phyloP scores from a whole-genome alignment of 352 stramenopile species.

The Pythium brassicae region DNA sequence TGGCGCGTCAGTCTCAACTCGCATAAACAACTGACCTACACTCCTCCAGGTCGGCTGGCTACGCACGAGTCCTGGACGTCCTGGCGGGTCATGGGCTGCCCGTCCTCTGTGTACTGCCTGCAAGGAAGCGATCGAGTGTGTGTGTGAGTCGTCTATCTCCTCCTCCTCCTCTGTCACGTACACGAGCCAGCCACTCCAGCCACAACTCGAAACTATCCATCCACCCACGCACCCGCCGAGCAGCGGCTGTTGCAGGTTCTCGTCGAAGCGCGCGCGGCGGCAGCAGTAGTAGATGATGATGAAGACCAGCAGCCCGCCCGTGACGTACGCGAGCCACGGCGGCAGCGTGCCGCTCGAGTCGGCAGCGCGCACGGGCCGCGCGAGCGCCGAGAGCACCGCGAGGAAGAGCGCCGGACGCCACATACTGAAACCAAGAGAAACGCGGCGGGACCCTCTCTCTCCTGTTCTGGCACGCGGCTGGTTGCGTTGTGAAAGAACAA shows the following conservation, averaged over 20 bases:
- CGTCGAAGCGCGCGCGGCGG: conserved; percentile 77
- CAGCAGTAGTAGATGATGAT: conserved; percentile 90
- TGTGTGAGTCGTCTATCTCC: too few species aligned
- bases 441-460: too few species aligned
- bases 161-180: too few species aligned
- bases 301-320: conserved; percentile 72
- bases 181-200: too few species aligned
- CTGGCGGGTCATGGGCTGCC: conserved; percentile 81
- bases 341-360: conserved; percentile 39
- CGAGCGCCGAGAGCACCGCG: conserved; percentile 14
- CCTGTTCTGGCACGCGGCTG: too few species aligned
- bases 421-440: not conserved
- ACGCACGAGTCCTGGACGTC: conserved; percentile 74
- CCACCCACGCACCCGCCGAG: conserved; percentile 42
- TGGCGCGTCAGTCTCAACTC: not conserved
- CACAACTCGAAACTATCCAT: too few species aligned
- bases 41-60: too few species aligned
- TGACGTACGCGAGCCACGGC: conserved; percentile 83
- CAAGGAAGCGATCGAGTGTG: too few species aligned
- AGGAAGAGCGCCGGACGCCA: not conserved
- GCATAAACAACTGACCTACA: too few species aligned
- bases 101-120: conserved; percentile 83
- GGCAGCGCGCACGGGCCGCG: conserved; percentile 15
- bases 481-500: too few species aligned
- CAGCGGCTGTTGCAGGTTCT: conserved; percentile 82